Conservation (phyloP, 179 eudicot species). For the Actinidia polygama region DNA sequence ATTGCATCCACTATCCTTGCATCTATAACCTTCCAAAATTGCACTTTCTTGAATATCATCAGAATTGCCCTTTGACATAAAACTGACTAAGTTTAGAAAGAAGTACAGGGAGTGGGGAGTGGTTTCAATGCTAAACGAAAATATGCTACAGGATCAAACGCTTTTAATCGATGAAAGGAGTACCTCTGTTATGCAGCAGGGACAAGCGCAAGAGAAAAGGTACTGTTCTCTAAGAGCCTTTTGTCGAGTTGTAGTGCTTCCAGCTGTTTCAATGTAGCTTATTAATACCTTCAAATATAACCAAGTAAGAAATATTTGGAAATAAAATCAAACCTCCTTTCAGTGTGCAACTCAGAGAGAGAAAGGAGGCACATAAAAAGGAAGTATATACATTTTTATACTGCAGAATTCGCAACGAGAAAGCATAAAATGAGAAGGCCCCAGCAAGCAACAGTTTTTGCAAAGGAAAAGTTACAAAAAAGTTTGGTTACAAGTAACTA, state of each 20-base stretch:
- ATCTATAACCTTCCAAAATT: conserved; percentile 83
- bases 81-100: conserved; percentile 21
- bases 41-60: conserved; percentile 93
- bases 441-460: too few relatives aligned
- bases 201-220: conserved; percentile 76
- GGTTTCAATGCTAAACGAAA: not conserved
- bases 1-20: conserved; percentile 56
- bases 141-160: not conserved
- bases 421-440: not conserved
- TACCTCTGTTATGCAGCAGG: conserved; percentile 78
- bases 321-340: not conserved
- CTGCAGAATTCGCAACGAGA: not conserved
- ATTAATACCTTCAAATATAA: conserved; percentile 61
- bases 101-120: not conserved
- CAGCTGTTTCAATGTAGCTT: conserved; percentile 95
- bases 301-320: not conserved
- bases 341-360: not conserved
- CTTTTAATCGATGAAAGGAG: not conserved
- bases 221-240: conserved; percentile 85
- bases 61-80: conserved; percentile 56
- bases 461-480: not conserved
- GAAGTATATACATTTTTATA: not conserved
- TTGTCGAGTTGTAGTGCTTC: conserved; percentile 83
- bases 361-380: not conserved
- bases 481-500: not conserved